Evolutionary conservation across 768 basidiomycete species (phyloP).

Genomic region (Chalciporus pseudorubinellus): DNA sequence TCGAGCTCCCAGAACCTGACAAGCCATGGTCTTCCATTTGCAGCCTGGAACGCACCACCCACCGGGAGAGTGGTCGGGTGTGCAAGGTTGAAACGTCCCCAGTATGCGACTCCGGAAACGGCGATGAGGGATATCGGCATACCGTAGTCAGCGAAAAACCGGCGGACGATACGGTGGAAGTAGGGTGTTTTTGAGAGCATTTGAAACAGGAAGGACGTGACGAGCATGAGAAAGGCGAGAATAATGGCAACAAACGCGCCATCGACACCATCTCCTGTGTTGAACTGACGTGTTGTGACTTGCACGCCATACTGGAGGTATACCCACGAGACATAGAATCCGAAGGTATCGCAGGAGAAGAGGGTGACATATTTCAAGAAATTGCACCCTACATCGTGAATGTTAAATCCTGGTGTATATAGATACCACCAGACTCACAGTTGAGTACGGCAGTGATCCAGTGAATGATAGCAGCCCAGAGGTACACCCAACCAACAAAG

Average conservation of each 20-base stretch:
- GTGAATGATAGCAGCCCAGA: conserved; percentile 85
- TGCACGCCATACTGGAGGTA: conserved; percentile 90
- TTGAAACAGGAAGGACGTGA: conserved; percentile 72
- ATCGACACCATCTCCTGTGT: conserved; percentile 27
- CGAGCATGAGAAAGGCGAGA: conserved; percentile 75
- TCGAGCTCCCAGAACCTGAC: conserved; percentile 88
- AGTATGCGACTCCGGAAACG: conserved; percentile 76
- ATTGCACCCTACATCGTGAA: conserved; percentile 45
- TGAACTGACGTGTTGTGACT: conserved; percentile 73
- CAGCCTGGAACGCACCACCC: conserved; percentile 66
- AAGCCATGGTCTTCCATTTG: conserved; percentile 74
- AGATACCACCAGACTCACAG: conserved; percentile 30
- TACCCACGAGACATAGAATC: conserved; percentile 90
- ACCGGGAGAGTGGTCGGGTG: conserved; percentile 68
- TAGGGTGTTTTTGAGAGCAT: conserved; percentile 57
- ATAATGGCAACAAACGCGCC: conserved; percentile 65
- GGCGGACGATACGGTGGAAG: conserved; percentile 71
- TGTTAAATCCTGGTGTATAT: too few relatives aligned
- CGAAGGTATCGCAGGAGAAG: conserved; percentile 90
- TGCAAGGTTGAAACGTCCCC: conserved; percentile 69
- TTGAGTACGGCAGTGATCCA: conserved; percentile 80
- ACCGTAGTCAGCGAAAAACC: conserved; percentile 83
- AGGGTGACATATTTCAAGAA: conserved; percentile 84
- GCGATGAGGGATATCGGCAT: conserved; percentile 87
- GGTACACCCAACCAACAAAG: conserved; percentile 90